These are phyloP conservation scores for Phycomyces nitens DNA, from an alignment of 192 early-diverging fungal genomes.

Conservation along the genomic window DNA sequence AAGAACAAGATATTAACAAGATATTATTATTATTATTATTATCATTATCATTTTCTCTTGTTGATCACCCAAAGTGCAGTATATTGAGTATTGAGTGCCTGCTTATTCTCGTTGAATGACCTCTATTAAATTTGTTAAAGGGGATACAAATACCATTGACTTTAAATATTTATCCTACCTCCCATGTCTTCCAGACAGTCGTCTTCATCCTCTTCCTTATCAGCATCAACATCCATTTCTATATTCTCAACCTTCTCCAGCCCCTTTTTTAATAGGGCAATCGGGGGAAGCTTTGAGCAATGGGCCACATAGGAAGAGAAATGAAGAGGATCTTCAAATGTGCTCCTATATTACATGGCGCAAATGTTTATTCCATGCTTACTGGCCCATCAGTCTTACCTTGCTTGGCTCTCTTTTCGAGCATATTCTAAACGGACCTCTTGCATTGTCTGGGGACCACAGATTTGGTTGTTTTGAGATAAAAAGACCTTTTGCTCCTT, in stretches of 20 bases:
- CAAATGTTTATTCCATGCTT: constrained; percentile 1
- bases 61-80: not conserved
- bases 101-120: not conserved
- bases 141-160: too few relatives aligned
- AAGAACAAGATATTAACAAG: too few relatives aligned
- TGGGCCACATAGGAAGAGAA: constrained; percentile 12
- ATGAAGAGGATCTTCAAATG: constrained; percentile 11
- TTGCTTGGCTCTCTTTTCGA: not conserved
- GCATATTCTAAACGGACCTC: not conserved
- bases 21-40: too few relatives aligned
- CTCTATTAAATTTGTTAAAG: too few relatives aligned
- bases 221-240: not conserved
- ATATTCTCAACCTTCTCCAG: constrained; percentile 2
- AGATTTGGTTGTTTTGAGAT: not conserved
- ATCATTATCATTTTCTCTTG: not conserved
- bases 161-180: constrained; percentile 17
- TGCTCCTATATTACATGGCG: not conserved
- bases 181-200: constrained; percentile 22
- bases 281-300: not conserved
- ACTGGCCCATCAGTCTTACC: not conserved
- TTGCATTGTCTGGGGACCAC: constrained; percentile 8
- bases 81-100: not conserved
- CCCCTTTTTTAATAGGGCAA: not conserved
- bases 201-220: not conserved
- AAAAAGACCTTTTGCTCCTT: not conserved